Evolutionary conservation across 306 rosid genomes (phyloP).

Genomic region (Cicer arietinum): DNA sequence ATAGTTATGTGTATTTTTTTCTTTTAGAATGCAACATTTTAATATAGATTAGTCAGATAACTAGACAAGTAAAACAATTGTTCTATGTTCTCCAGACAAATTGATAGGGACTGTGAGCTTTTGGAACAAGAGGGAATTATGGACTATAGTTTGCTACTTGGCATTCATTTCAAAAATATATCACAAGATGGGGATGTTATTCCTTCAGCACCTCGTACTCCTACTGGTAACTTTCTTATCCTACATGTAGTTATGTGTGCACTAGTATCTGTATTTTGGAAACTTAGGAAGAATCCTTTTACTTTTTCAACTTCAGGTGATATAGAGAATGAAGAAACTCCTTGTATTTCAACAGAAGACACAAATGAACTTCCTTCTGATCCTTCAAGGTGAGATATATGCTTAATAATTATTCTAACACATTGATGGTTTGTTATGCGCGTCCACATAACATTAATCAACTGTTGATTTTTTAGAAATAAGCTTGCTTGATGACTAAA

Average conservation of each 20-base stretch:
- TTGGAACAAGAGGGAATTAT: conserved; percentile 89
- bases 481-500: background rate
- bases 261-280: background rate
- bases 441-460: background rate
- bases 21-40: background rate
- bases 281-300: background rate
- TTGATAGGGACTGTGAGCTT: conserved; percentile 89
- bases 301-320: conserved; percentile 52
- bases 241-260: background rate
- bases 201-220: conserved; percentile 59
- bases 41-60: background rate
- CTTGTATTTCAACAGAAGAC: conserved; percentile 56
- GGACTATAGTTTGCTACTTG: conserved; percentile 91
- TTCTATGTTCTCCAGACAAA: conserved; percentile 59
- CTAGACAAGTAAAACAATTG: background rate
- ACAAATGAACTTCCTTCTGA: conserved; percentile 67
- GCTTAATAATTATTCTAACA: background rate
- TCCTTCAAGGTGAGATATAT: conserved; percentile 69
- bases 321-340: conserved; percentile 57
- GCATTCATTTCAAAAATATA: conserved; percentile 81
- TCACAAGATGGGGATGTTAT: conserved; percentile 69
- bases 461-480: background rate
- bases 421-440: background rate
- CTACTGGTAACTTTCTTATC: conserved; percentile 53
- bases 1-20: background rate